Base-by-base conservation (phyloP, 495 filamentous ascomycete species). In the Podospora didyma region DNA sequence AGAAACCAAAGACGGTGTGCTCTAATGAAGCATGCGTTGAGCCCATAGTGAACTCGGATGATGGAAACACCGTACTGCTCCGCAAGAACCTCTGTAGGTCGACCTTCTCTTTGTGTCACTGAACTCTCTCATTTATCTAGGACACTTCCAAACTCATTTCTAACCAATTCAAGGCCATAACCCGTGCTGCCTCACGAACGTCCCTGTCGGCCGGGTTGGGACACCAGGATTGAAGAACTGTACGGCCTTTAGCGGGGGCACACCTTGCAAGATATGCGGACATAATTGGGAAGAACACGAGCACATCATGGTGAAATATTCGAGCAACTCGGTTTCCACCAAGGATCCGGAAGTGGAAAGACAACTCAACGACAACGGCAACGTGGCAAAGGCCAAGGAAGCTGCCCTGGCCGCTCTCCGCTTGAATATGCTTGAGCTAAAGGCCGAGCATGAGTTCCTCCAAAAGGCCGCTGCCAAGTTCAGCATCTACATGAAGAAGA, bases 381-480 rank as follows among this genome's bases (percentile, higher is more conserved):
- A 31, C 26, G 26, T 4, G 26, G 26, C 26, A 3, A 31, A 9
- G 9, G 26, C 26, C 26, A 31, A 31, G 9, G 26, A 31, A 9
- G 26, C 26, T 3, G 9, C 26, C 4, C 26, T 31, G 26, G 23
- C 53, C 14, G 59, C 59, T 1, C 57, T 61, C 19, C 21, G 23
- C 10, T 34, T 53, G n/a, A 41, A 31, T 7, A 65, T 75, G 9
- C 44, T 31, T 1, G 73, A 72, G 49, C 67, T 64, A 46, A n/a
- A 67, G 47, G 17, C 60, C 0, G 72, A 78, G 59, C 59, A 69
- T 23, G 44, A 49, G 1, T 28, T 58, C 16, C 65, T 78, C 24
- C 69, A 70, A 50, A 31, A 68, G 12, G 75, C 71, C 0, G 63
- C 73, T 2, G 69, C 65, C 2, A 54, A 71, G 28, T 77, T 77